Conservation (phyloP, 345 rosid species). For the Camelina neglecta region DNA sequence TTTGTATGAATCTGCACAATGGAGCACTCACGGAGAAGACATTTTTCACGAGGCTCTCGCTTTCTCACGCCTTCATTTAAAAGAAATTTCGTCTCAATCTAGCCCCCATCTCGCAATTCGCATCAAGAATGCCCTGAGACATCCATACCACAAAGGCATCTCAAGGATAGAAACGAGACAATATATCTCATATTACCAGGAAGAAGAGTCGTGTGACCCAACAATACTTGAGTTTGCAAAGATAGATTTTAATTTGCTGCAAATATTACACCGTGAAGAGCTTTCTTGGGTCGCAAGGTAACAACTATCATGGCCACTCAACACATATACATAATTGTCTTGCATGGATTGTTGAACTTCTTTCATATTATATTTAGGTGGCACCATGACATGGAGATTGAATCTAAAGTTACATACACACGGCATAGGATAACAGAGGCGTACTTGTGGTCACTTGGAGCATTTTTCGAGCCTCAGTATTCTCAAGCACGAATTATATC, state of each 20-base stretch:
- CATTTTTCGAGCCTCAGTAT: conserved; percentile 39
- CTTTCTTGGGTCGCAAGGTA: conserved; percentile 30
- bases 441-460: conserved; percentile 39
- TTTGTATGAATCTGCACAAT: conserved; percentile 39
- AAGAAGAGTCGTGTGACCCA: conserved; percentile 16
- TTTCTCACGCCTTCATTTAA: conserved; percentile 16
- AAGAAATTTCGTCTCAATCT: not conserved
- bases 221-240: conserved; percentile 38
- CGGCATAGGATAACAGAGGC: conserved; percentile 22
- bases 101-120: conserved; percentile 13
- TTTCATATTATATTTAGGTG: conserved; percentile 26
- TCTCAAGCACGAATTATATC: conserved; percentile 27
- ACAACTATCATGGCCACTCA: not conserved
- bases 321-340: not conserved
- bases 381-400: conserved; percentile 20
- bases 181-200: conserved; percentile 30
- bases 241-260: conserved; percentile 32
- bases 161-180: conserved; percentile 35
- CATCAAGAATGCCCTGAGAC: conserved; percentile 33
- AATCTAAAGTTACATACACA: conserved; percentile 26
- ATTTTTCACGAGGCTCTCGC: conserved; percentile 27
- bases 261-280: conserved; percentile 26
- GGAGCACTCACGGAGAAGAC: conserved; percentile 36
- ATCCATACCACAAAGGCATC: conserved; percentile 33
- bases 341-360: not conserved